Conservation (phyloP, 1,284 basidiomycete genomes). For the Agaricales sp. region DNA sequence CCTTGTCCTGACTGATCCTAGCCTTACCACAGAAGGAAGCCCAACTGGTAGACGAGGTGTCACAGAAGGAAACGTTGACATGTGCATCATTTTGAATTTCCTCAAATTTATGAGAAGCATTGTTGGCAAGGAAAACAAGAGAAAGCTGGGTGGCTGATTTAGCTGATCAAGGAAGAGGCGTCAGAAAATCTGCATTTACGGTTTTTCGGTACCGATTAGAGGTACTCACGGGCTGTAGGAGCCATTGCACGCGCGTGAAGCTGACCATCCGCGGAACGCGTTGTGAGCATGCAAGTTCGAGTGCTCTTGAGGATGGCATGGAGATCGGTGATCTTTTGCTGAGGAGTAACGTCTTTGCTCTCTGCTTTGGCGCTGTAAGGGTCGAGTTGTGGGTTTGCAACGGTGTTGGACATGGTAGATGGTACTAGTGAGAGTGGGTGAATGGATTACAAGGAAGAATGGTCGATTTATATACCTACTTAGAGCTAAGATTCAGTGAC, state of each 20-base stretch:
- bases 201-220: neutral
- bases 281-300: conserved; percentile 54
- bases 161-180: conserved; percentile 24
- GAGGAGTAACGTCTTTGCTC: conserved; percentile 39
- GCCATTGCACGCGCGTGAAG: conserved; percentile 82
- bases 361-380: conserved; percentile 55
- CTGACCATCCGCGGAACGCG: conserved; percentile 57
- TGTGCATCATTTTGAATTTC: conserved; percentile 69
- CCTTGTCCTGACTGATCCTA: conserved; percentile 50
- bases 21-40: conserved; percentile 67
- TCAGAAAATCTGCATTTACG: conserved; percentile 1
- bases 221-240: conserved; percentile 49
- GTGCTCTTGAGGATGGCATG: neutral
- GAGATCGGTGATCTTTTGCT: conserved; percentile 55
- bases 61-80: conserved; percentile 75
- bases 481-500: too few relatives aligned
- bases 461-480: too few relatives aligned
- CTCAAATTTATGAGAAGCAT: conserved; percentile 64
- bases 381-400: conserved; percentile 32
- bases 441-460: neutral
- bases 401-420: neutral
- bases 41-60: conserved; percentile 72
- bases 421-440: neutral
- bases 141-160: conserved; percentile 34
- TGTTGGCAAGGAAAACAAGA: conserved; percentile 72